Evolutionary conservation across 345 rosid genomes (phyloP).

Genomic region (Rhodamnia rubescens): DNA sequence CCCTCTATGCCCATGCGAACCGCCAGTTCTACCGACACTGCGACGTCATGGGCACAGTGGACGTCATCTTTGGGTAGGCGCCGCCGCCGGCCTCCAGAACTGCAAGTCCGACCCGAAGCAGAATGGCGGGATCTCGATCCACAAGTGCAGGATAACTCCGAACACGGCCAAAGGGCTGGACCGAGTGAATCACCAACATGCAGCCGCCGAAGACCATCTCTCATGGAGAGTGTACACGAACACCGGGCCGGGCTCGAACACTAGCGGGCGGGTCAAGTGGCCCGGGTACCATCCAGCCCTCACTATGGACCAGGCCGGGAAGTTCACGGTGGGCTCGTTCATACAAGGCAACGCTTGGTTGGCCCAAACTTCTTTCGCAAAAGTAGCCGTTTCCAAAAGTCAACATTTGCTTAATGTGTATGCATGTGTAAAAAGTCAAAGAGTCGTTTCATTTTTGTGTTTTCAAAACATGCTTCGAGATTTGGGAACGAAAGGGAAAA

Average conservation of each 20-base stretch:
- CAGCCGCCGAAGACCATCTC: conserved; percentile 53
- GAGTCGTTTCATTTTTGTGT: neutral
- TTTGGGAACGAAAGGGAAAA: neutral
- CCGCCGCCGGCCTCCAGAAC: conserved; percentile 57
- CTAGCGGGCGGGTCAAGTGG: conserved; percentile 42
- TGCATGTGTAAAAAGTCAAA: no score
- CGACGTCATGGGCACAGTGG: conserved; percentile 60
- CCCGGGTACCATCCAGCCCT: conserved; percentile 39
- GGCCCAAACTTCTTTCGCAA: conserved; percentile 5
- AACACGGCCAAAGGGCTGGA: conserved; percentile 38
- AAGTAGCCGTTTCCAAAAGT: no score
- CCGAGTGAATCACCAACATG: conserved; percentile 32
- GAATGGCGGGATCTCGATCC: neutral
- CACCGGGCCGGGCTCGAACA: conserved; percentile 38
- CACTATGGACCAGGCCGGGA: conserved; percentile 25
- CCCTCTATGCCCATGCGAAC: conserved; percentile 53
- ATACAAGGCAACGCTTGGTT: conserved; percentile 56
- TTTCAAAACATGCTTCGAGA: neutral
- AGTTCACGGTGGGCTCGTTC: conserved; percentile 32
- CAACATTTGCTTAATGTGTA: no score
- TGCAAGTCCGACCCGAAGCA: conserved; percentile 11
- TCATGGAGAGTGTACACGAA: conserved; percentile 61
- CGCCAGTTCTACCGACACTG: conserved; percentile 72
- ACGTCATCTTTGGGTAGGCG: conserved; percentile 64
- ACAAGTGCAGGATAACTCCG: conserved; percentile 13